phyloP scores from a whole-genome alignment of 345 rosid species.

The Syzygium oleosum region DNA sequence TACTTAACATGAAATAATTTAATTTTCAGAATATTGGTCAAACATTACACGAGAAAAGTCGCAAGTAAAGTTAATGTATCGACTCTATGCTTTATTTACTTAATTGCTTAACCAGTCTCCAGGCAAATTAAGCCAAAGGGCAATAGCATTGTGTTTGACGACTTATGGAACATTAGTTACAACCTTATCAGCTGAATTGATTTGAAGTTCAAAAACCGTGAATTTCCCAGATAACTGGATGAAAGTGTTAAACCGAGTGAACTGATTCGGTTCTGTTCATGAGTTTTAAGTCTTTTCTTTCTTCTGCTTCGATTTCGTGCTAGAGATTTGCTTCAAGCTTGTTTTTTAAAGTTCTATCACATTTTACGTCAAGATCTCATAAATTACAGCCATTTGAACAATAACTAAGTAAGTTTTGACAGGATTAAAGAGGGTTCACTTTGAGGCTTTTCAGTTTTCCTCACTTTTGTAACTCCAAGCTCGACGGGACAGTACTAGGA shows the following conservation, averaged over 20 bases:
- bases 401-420: not conserved
- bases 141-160: not conserved
- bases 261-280: not conserved
- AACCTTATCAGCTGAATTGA: not conserved
- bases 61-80: not conserved
- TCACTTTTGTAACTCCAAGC: accelerated
- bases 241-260: not conserved
- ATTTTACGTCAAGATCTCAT: not conserved
- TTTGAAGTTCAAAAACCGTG: not conserved
- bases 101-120: not conserved
- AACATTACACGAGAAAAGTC: not conserved
- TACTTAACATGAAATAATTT: not conserved
- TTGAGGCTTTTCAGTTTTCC: not conserved
- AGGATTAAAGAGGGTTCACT: not conserved
- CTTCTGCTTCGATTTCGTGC: not conserved
- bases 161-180: no score
- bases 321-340: not conserved
- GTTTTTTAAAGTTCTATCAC: not conserved
- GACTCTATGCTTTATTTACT: not conserved
- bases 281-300: not conserved
- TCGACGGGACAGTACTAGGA: not conserved
- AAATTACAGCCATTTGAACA: not conserved
- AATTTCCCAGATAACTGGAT: not conserved
- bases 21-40: not conserved
- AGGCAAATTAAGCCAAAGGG: not conserved